Base-by-base conservation (phyloP, 345 rosid genomes). In the Noccaea bulbosa region DNA sequence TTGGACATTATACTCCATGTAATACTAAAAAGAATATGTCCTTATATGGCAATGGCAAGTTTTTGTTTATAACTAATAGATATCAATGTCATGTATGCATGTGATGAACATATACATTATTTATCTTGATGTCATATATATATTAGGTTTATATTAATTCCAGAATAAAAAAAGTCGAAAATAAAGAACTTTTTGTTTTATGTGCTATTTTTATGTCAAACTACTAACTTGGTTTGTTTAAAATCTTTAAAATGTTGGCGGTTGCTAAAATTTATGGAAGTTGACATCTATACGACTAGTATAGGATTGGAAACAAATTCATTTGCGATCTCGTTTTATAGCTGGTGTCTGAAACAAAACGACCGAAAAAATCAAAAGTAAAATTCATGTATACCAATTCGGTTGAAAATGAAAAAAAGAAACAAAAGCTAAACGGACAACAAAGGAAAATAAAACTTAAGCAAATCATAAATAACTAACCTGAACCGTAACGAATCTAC, bases 21-120 rank as follows among this genome's bases (percentile, higher is more conserved):
- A 55, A 46, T 63, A 33, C 57, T 38, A 72, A 15, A 15, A 64
- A 27, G 16, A 30, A 40, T 22, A 64, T 46, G 52, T 65, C 52
- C 44, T 39, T 56, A 48, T 56, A 65, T 73, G 60, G 59, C 65
- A 48, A 65, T 73, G 66, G 59, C 65, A 48, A 65, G 38, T 51
- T 9, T 22, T 16, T 49, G 10, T 49, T 11, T 41, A 11, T 51
- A 47, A 58, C 56, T 22, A 47, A 44, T 44, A 35, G 49, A 45
- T 45, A 56, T 45, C 9, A 61, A 33, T 33, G n/a, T 54, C 12
- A n/a, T 35, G 20, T 15, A 14, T 53, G 17, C n/a, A n/a, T 53
- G 33, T 12, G 5, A 54, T 12, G 5, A 27, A 20, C 22, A 5
- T 24, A 27, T 24, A 2, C 40, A 53, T 34, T 65, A 30, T 52